Conservation (phyloP, 2,329 filamentous ascomycete genomes). For the Nemania serpens region DNA sequence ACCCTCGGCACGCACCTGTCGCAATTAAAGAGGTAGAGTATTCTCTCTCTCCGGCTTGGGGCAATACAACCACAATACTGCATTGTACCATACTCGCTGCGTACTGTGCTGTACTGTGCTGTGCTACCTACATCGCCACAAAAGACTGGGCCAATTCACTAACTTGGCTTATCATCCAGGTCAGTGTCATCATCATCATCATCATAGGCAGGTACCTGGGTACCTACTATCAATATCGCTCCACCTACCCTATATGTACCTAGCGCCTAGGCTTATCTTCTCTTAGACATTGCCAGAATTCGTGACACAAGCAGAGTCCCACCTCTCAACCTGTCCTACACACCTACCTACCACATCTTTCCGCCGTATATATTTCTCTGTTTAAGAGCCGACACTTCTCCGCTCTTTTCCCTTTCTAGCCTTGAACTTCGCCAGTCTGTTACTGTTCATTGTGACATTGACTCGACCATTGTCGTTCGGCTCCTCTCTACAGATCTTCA, state of each 20-base stretch:
- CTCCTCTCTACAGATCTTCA: not conserved
- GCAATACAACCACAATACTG: not conserved
- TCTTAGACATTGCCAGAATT: conserved; percentile 4
- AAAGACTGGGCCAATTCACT: conserved; percentile 16
- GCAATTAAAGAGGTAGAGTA: not conserved
- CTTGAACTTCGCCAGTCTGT: not conserved
- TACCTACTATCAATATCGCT: not conserved
- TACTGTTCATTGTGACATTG: not conserved
- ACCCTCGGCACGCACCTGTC: not conserved
- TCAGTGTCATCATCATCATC: conserved; percentile 13
- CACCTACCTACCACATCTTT: not conserved
- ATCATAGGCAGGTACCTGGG: too few species aligned
- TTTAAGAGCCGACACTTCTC: not conserved
- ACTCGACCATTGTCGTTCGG: not conserved
- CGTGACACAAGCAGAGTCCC: not conserved
- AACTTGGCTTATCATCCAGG: not conserved
- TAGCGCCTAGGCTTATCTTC: conserved; percentile 11
- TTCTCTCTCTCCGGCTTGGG: not conserved
- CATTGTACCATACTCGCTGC: not conserved
- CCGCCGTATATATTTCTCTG: not conserved
- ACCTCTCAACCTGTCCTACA: not conserved
- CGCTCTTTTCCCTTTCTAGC: not conserved
- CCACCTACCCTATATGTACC: conserved; percentile 1
- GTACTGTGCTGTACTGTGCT: not conserved
- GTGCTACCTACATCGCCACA: not conserved